A percentile compares a stretch with the other conserved stretches of the same genome.
Evolutionary conservation across 2,329 filamentous ascomycete species (phyloP).

Genomic region (Cordyceps tenuipes): DNA sequence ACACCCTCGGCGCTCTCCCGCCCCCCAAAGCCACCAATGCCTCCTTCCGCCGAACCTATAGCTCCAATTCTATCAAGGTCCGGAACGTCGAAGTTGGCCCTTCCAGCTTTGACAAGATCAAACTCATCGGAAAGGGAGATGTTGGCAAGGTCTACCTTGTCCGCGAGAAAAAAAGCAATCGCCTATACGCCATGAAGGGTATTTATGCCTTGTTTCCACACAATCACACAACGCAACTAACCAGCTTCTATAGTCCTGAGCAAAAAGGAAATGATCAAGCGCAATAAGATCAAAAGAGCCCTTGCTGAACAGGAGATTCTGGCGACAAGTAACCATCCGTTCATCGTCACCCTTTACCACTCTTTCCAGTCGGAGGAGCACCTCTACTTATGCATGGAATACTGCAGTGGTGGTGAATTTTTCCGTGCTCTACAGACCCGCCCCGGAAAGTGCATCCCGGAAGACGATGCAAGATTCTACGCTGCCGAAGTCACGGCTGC

Average conservation of each 20-base stretch:
- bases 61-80: slow-evolving; percentile 98
- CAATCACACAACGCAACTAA: not conserved
- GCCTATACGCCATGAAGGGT: slow-evolving; percentile 99
- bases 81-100: slow-evolving; percentile 94
- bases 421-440: slow-evolving; percentile 94
- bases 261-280: slow-evolving; percentile 99
- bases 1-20: slow-evolving; percentile 54
- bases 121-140: slow-evolving; percentile 96
- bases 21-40: slow-evolving; percentile 54
- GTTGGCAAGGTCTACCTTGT: slow-evolving; percentile 98
- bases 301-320: slow-evolving; percentile 96
- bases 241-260: slow-evolving; percentile 61
- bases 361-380: slow-evolving; percentile 99
- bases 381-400: slow-evolving; percentile 99
- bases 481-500: slow-evolving; percentile 95
- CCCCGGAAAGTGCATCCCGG: slow-evolving; percentile 92
- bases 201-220: slow-evolving; percentile 20
- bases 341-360: slow-evolving; percentile 97
- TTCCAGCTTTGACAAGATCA: slow-evolving; percentile 97
- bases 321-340: slow-evolving; percentile 96
- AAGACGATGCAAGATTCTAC: slow-evolving; percentile 95
- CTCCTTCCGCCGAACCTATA: slow-evolving; percentile 90
- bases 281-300: slow-evolving; percentile 98
- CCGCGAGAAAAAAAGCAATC: slow-evolving; percentile 91
- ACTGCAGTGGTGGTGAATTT: slow-evolving; percentile 97